Evolutionary conservation across 148 eudicot species (phyloP).

Genomic region (Cornus suecica): DNA sequence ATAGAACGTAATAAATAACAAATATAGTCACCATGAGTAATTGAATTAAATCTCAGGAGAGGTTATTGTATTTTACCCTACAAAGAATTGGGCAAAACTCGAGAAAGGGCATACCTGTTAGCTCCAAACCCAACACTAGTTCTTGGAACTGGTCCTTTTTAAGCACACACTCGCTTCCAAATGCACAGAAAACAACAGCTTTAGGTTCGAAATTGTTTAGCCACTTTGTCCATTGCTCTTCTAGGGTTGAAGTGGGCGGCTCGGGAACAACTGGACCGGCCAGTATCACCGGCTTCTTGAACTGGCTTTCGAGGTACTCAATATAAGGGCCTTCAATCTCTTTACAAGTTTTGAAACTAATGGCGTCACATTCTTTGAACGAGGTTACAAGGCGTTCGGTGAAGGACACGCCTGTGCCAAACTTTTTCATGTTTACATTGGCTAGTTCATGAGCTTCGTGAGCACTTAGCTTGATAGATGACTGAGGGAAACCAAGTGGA

Average conservation of each 20-base stretch:
- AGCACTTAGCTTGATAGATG: conserved; percentile 28
- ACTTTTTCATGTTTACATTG: conserved; percentile 9
- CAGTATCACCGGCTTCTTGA: conserved; percentile 33
- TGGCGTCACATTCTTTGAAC: conserved; percentile 35
- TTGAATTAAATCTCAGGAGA: no score
- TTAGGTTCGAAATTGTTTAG: conserved; percentile 26
- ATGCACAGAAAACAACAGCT: conserved; percentile 41
- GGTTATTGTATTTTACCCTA: no score
- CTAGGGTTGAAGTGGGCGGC: conserved; percentile 27
- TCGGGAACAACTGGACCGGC: conserved; percentile 57
- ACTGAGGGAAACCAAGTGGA: conserved; percentile 31
- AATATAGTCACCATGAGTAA: no score
- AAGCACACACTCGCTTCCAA: conserved; percentile 48
- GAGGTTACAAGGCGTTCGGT: conserved; percentile 26
- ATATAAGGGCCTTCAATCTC: conserved; percentile 39
- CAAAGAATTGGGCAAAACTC: no score
- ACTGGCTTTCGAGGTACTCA: neutral
- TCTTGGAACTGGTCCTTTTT: conserved; percentile 42
- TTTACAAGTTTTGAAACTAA: conserved; percentile 39
- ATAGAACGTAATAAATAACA: no score
- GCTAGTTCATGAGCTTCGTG: conserved; percentile 30
- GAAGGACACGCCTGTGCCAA: conserved; percentile 24
- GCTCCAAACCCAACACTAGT: conserved; percentile 45
- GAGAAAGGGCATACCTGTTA: conserved; percentile 46
- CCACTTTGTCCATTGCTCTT: conserved; percentile 36